Evolutionary conservation across 1,284 basidiomycete species (phyloP), one percentile per base, ranked within the genome.

Genomic region (Phellinidium pouzarii): DNA sequence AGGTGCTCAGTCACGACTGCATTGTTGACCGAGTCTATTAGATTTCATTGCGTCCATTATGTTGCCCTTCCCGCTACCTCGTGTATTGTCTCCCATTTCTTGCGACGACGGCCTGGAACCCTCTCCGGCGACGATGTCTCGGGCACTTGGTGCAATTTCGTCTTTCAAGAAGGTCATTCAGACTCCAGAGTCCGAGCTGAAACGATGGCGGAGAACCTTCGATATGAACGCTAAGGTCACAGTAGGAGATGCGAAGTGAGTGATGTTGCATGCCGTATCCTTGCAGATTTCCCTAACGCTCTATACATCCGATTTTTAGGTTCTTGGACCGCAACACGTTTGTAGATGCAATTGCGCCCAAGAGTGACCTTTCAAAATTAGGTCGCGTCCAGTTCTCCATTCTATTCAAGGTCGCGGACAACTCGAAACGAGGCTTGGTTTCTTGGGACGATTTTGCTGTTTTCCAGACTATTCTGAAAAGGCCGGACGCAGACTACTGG

Each of bases 401-500:
- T 58, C 76, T 97, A 56, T 97, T 96, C 74, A 82, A 84, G 48
- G 91, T 97, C 47, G 94, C 94, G 45, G 94, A 96, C 71, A 73
- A 77, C 41, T 78, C 80, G 42, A 80, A 82, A 63, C 79, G 84
- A 40, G 90, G 89, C 25, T 71, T 88, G 41, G 80, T 97, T 44
- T 91, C 91, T 44, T 95, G 91, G 84, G 91, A 95, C 61, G 94
- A 97, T 68, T 97, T 94, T 64, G 85, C 86, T 19, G 84, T 94
- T 56, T 97, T 97, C 65, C 87, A 96, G 73, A 93, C 91, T 14
- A 71, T 91, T 59, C 70, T 94, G 62, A 92, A 93, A 68, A 76
- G 91, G 62, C 87, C 92, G 41, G 92, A 95, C 69, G 92, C 93
- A 31, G 92, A 94, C 66, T 94, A 94, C 68, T 91, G 89, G 80